Evolutionary conservation across 768 basidiomycete genomes (phyloP).

Genomic region (Inosperma sp.): DNA sequence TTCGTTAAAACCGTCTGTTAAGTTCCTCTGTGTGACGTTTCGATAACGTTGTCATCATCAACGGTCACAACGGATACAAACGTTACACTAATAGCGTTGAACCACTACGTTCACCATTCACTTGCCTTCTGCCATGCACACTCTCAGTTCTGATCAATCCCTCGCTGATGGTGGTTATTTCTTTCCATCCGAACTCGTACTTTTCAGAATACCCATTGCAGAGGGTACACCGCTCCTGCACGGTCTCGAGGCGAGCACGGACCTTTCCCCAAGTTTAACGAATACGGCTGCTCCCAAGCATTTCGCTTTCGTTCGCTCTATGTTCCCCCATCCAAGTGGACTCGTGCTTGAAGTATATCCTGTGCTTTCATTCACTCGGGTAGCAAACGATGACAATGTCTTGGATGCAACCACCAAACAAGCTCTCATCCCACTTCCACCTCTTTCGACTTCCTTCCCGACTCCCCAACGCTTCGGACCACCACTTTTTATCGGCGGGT

Average conservation of each 20-base stretch:
- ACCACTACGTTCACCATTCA: too few species aligned
- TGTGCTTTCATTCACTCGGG: background rate
- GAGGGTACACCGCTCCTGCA: background rate
- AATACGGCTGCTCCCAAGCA: too few species aligned
- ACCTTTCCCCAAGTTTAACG: too few species aligned
- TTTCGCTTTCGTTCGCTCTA: background rate
- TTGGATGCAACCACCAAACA: background rate
- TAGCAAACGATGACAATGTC: background rate
- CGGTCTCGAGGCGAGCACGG: background rate
- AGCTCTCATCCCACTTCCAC: background rate
- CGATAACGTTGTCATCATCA: too few species aligned
- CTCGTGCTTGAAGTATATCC: background rate
- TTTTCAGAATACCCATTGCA: background rate
- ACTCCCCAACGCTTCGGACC: background rate
- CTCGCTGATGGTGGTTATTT: background rate
- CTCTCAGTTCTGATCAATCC: background rate
- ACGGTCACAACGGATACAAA: too few species aligned
- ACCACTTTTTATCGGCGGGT: background rate
- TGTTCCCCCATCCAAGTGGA: background rate
- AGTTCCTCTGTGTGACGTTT: too few species aligned
- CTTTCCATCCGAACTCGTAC: background rate
- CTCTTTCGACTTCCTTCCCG: background rate
- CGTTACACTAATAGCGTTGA: too few species aligned
- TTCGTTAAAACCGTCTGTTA: too few species aligned
- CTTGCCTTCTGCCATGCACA: too few species aligned